Evolutionary conservation across 129 eudicot genomes (phyloP).

Genomic region (Flaveria robusta): DNA sequence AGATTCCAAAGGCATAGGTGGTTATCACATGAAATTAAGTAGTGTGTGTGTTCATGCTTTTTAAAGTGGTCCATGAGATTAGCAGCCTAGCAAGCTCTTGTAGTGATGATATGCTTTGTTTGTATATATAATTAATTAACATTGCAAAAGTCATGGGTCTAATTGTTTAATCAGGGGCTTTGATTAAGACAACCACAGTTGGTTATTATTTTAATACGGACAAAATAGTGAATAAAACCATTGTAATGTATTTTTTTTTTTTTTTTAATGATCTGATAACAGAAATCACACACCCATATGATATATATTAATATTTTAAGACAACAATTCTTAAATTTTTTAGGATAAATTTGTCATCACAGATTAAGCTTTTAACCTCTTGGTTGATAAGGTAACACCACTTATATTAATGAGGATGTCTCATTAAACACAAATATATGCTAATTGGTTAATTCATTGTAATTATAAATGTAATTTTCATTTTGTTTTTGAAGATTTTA

Average conservation of each 20-base stretch:
- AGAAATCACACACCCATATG: background rate
- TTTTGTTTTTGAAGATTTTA: background rate
- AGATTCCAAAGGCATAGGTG: constrained; percentile 31
- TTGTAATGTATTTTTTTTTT: constrained; percentile 8
- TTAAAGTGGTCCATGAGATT: constrained; percentile 33
- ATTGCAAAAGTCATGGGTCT: background rate
- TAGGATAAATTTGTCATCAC: too few species aligned
- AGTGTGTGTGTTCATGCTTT: constrained; percentile 19
- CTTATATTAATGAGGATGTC: too few species aligned
- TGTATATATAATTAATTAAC: background rate
- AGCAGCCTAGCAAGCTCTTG: constrained; percentile 26
- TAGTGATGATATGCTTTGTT: constrained; percentile 17
- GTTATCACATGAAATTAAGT: constrained; percentile 31
- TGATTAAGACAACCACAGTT: constrained; percentile 29
- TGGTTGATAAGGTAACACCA: too few species aligned
- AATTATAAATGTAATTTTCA: background rate
- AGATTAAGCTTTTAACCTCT: too few species aligned
- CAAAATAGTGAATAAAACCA: background rate
- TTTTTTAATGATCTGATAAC: background rate
- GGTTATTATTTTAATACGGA: background rate
- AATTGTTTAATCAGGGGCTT: constrained; percentile 12
- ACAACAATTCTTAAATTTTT: too few species aligned
- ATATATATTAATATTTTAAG: too few species aligned
- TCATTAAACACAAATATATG: too few species aligned
- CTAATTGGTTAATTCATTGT: background rate